Evolutionary conservation across 805 yeast species (phyloP), one percentile per base, ranked within the genome.

Genomic region (Saturnispora silvae): DNA sequence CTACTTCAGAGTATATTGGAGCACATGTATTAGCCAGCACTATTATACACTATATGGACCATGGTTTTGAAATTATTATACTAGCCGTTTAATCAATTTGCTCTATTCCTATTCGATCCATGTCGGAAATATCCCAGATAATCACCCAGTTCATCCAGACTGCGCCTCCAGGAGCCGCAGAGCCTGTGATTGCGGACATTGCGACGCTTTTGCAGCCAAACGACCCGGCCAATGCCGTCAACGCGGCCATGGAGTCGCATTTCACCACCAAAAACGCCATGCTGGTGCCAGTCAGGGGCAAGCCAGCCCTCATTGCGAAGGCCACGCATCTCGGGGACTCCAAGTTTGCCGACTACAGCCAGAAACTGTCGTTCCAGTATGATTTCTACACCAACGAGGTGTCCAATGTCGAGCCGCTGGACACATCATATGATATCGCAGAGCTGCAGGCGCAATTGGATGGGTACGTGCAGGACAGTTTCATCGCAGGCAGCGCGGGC

Each of bases 391-490:
- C 60, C 5, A 61, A 61, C 38, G 58, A 51, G 36, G 28, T 11
- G 11, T 25, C n/a, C 10, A 15, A 25, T 25, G 15, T 25, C n/a
- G 28, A 25, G 15, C 76, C 71, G 13, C 63, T 71, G 31, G 81
- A 76, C 7, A 13, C 19, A 9, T 18, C 32, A 29, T 18, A 9
- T 4, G 10, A 11, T 45, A n/a, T n/a, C n/a, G 48, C 76, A 24
- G 83, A 76, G 31, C 45, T 60, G 30, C 45, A 44, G 22, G 31
- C 38, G 3, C 42, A 53, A 20, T 60, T 79, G 31, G 58, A 59
- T 35, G 47, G 42, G 18, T 87, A 87, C 53, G 73, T 79, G 2
- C 52, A 59, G 3, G 75, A 72, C 37, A 84, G 81, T 49, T 89
- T 69, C 52, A 84, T 89, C 2, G 72, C 78, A 4, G 52, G 54